Evolutionary conservation across 2,329 filamentous ascomycete genomes (phyloP).

Genomic region (Pyrenochaeta sp.): DNA sequence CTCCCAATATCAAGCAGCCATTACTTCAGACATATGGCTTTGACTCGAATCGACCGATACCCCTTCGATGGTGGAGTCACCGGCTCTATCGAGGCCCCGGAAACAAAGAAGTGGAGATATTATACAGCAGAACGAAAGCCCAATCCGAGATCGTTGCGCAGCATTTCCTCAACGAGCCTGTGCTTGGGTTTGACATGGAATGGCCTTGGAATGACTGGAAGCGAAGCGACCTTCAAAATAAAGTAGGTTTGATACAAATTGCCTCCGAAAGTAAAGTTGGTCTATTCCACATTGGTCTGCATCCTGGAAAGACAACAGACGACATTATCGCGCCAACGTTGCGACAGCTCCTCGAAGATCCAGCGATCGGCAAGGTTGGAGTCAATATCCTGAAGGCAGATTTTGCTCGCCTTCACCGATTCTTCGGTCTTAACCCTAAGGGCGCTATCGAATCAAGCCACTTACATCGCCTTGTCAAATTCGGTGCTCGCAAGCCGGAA

Average conservation of each 20-base stretch:
- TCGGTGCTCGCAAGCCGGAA: constrained; percentile 61
- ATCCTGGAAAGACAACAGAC: constrained; percentile 50
- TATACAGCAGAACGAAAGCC: constrained; percentile 77
- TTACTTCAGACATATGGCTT: constrained; percentile 12
- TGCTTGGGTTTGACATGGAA: constrained; percentile 91
- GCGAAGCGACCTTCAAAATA: constrained; percentile 65
- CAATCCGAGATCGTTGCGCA: constrained; percentile 72
- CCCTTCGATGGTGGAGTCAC: constrained; percentile 69
- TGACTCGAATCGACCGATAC: constrained; percentile 4
- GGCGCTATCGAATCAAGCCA: constrained; percentile 85
- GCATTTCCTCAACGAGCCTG: constrained; percentile 72
- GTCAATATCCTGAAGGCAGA: constrained; percentile 74
- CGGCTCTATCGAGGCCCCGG: constrained; percentile 68
- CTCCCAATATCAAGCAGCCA: constrained; percentile 14
- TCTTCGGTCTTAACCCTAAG: constrained; percentile 68
- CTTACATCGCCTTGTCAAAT: constrained; percentile 79
- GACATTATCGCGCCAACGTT: constrained; percentile 77
- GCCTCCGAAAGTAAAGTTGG: constrained; percentile 79
- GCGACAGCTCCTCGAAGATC: constrained; percentile 74
- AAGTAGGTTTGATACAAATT: constrained; percentile 84
- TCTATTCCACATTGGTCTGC: constrained; percentile 79
- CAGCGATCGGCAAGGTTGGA: constrained; percentile 75
- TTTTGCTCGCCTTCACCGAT: constrained; percentile 70
- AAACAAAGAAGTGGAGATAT: constrained; percentile 68
- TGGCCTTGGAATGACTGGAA: constrained; percentile 69